Base-by-base conservation (phyloP, 306 rosid species). In the Dalbergia cultrata region DNA sequence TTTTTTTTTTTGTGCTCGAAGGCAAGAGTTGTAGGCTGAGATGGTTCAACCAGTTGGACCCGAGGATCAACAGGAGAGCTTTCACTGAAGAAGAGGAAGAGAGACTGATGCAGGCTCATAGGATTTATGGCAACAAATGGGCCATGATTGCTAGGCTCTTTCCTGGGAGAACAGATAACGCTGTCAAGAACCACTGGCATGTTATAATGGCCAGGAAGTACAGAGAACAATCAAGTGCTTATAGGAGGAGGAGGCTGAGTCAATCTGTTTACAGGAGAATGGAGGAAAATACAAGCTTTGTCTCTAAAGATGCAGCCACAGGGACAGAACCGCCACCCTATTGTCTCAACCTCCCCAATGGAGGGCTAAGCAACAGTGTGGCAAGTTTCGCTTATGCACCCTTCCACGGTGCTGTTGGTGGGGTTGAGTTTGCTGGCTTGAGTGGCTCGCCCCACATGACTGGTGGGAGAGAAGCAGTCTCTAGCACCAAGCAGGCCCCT, bases 141-240 rank as follows among this genome's bases (percentile, higher is more conserved):
- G 99, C 99, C 52, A 88, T 95, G 96, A 95, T 95, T 49, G 99
- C 99, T 0, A 92, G 99, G 76, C 92, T 96, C 7, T 96, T 96
- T 75, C 99, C 99, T 0, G 99, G 99, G 9, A 89, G 99, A 82
- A 96, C 99, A 10, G 99, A 96, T 78, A 96, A 96, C 59, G 97
- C 99, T 13, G 98, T 96, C 11, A 96, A 96, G 91, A 96, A 96
- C 70, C 99, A 96, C 63, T 96, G 99, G 99, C 99, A 96, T 86
- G 99, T 93, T 68, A 90, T 93, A 19, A 96, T 96, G 99, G 99
- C 98, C 0, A 93, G 99, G 71, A 96, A 93, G 77, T 93, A 89
- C 76, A 87, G 97, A 83, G 97, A 93, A 68, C 98, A 96, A 57
- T 96, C 98, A 6, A 91, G 90, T 87, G 95, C 97, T 71, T 91